Evolutionary conservation across 305 asterid genomes (phyloP), one percentile per base, ranked within the genome.

Genomic region (Fraxinus sp.): DNA sequence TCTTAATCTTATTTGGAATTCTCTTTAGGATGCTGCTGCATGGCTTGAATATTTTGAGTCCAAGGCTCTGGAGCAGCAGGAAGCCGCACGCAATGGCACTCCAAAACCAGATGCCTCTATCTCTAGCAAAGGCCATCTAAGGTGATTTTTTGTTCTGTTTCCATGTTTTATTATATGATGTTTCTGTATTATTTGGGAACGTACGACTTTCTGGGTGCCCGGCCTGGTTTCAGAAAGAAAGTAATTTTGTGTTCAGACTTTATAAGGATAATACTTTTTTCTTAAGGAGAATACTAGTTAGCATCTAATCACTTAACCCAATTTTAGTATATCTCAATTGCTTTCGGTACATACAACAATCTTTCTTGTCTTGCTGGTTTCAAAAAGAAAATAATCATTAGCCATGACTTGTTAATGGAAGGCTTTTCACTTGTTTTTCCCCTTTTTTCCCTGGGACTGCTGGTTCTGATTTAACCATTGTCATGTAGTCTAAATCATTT

Each of bases 31-130:
- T 88, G 98, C 98, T 39, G 97, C 98, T 83, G 98, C 98, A 83
- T 95, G 98, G 98, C 96, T 95, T 73, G 98, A 95, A 85, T 95
- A 95, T 87, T 95, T 95, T 4, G 98, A 95, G 87, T 95, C 98
- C 80, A 95, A 93, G 87, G 98, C 98, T 73, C 88, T 93, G 87
- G 98, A 95, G 88, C 98, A 95, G 90, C 98, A 95, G 88, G 98
- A 93, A 91, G 97, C 98, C 77, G 96, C 97, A 13, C 96, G 97
- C 64, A 93, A 92, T 85, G 98, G 98, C 81, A 91, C 98, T 52
- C 98, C 97, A 30, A 95, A 93, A 84, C 98, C 97, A 14, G 98
- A 95, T 84, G 98, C 98, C 77, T 95, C 98, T 82, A 95, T 95
- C 82, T 92, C 98, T 73, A 95, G 98, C 91, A 93, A 95, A 89